Percentiles rank a stretch among this genome's conserved stretches.
Conservation (phyloP, 1,284 basidiomycete genomes). For the Vanrija pseudolonga region DNA sequence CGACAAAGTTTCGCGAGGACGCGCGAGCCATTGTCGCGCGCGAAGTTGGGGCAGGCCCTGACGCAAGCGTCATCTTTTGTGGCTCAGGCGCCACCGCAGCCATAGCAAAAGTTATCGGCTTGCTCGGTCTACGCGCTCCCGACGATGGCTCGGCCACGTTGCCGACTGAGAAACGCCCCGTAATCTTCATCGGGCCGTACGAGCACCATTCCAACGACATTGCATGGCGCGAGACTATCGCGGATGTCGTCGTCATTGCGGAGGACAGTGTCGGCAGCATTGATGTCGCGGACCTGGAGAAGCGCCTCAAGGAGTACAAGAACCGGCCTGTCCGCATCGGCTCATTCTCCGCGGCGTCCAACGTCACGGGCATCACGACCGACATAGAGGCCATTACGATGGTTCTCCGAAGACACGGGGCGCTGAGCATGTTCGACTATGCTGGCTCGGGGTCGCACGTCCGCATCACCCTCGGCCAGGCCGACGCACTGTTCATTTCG, state of each 20-base stretch:
- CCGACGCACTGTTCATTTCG: slow-evolving; percentile 13
- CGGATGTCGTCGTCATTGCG: slow-evolving; percentile 4
- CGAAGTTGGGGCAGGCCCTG: background rate
- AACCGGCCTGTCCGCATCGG: slow-evolving; percentile 3
- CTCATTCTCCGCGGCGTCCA: slow-evolving; percentile 13
- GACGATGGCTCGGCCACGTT: background rate
- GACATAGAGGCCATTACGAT: slow-evolving; percentile 6
- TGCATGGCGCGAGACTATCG: slow-evolving; percentile 9
- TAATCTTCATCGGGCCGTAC: slow-evolving; percentile 12
- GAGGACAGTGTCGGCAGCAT: background rate
- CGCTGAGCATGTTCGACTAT: slow-evolving; percentile 6
- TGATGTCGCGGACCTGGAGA: background rate
- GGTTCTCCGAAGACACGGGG: slow-evolving; percentile 2
- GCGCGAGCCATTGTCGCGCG: slow-evolving; percentile 4
- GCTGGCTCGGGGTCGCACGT: slow-evolving; percentile 4
- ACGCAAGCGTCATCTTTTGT: slow-evolving; percentile 1
- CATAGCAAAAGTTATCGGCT: slow-evolving; percentile 4
- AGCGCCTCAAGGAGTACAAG: background rate
- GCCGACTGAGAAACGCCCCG: background rate
- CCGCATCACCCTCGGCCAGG: background rate
- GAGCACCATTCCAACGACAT: slow-evolving; percentile 17
- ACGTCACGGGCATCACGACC: slow-evolving; percentile 11
- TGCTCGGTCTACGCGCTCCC: background rate
- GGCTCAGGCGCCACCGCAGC: slow-evolving; percentile 9
- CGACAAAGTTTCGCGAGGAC: slow-evolving; percentile 4